Conservation (phyloP, 129 eudicot genomes). For the Pseudognaphalium luteoalbum region DNA sequence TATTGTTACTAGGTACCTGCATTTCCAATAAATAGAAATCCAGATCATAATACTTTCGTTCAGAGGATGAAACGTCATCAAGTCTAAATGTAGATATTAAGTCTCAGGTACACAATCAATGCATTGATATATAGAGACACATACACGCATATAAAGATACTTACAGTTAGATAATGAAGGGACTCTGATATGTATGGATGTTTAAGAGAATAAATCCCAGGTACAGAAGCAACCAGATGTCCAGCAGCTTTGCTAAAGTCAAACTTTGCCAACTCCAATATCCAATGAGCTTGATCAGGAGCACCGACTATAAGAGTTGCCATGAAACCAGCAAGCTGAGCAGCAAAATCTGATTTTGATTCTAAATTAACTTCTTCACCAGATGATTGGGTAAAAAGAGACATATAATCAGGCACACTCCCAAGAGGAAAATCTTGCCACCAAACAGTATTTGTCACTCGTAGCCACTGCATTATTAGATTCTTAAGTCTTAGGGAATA, state of each 20-base stretch:
- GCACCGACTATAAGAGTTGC: slow-evolving; percentile 71
- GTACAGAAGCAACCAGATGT: slow-evolving; percentile 82
- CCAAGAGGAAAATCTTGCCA: slow-evolving; percentile 86
- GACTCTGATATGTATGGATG: slow-evolving; percentile 49
- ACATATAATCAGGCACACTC: slow-evolving; percentile 42
- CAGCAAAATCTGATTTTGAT: slow-evolving; percentile 74
- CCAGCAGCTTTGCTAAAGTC: slow-evolving; percentile 71
- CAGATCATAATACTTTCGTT: not conserved
- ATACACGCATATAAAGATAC: slow-evolving; percentile 22
- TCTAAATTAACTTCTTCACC: slow-evolving; percentile 39
- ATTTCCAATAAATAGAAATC: not conserved
- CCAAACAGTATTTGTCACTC: slow-evolving; percentile 86
- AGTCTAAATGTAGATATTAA: not conserved
- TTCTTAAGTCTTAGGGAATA: slow-evolving; percentile 11
- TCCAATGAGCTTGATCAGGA: slow-evolving; percentile 75
- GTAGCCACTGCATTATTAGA: slow-evolving; percentile 63
- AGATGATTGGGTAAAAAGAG: slow-evolving; percentile 55
- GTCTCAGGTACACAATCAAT: slow-evolving; percentile 14
- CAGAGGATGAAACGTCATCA: slow-evolving; percentile 4
- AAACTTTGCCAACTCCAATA: slow-evolving; percentile 67
- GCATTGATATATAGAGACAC: slow-evolving; percentile 13
- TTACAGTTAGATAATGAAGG: slow-evolving; percentile 41
- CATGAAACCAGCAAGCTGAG: slow-evolving; percentile 90
- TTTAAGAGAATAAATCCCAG: slow-evolving; percentile 68
- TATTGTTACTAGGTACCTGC: not conserved